Base-by-base conservation (phyloP, 192 early-diverging fungal genomes). In the Chytriomyces confervae region DNA sequence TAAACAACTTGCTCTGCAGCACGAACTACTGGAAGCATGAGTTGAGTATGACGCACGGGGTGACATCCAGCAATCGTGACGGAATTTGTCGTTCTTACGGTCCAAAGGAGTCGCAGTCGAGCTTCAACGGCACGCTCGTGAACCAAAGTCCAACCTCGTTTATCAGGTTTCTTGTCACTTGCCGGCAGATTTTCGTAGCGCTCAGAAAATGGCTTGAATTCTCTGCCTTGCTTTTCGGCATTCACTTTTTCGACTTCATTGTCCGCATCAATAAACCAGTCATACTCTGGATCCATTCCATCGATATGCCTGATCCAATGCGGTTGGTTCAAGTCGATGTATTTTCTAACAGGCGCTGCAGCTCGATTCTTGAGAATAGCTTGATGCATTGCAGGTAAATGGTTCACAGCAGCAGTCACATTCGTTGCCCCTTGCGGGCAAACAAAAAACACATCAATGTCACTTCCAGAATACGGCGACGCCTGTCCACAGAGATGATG, bases 21-120 rank as follows among this genome's bases (percentile, higher is more conserved):
- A 11, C 71, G 27, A 9, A 80, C 77, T 50, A 81, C 79, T 27
- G 76, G 76, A 50, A 80, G 61, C 79, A 80, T 80, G 20, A 80
- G 45, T 44, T 80, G 79, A 29, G 63, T 75, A 27, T 80, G 78
- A 5, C 79, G 67, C 2, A 80, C 49, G 7, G 79, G 69, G 51
- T 72, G 69, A n/a, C 47, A 47, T 20, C 79, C 79, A n/a, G 49
- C 5, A 43, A 80, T 72, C 10, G 79, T 80, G 18, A 80, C 50
- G 75, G 43, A 46, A n/a, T 80, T 80, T n/a, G 68, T 81, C 6
- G 80, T 81, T 50, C 80, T 4, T 1, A 81, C 77, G 13, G 79
- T 81, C 61, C 76, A 68, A 20, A 81, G 49, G 8, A 79, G 27
- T 49, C 27, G 20, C 20, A 78, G 13, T 36, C 78, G 60, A 6